Percentiles rank a stretch among this genome's conserved stretches.
Conservation (phyloP, 2,329 filamentous ascomycete genomes). For the Coniochaeta prunicola region DNA sequence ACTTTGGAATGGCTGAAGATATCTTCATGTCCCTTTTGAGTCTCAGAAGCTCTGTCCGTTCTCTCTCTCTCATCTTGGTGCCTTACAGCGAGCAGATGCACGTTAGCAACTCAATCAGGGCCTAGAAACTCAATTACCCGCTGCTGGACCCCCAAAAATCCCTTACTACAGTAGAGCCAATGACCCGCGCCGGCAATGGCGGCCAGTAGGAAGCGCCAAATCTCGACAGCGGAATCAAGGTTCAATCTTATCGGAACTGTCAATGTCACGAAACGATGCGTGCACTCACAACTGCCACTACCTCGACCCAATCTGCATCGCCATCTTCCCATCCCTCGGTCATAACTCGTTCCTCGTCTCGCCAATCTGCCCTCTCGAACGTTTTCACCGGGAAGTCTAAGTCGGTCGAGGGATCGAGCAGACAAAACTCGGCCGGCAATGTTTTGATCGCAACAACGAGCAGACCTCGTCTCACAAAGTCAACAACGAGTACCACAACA, state of each 20-base stretch:
- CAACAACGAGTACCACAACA: not conserved
- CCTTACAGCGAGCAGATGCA: not conserved
- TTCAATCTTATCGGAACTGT: constrained; percentile 1
- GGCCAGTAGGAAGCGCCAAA: constrained; percentile 1
- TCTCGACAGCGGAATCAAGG: not conserved
- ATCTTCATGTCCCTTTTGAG: not conserved
- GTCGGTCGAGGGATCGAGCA: constrained; percentile 3
- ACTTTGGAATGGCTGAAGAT: not conserved
- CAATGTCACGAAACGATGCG: not conserved
- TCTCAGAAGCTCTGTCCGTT: not conserved
- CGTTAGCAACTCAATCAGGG: not conserved
- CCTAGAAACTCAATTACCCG: not conserved
- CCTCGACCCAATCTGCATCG: constrained; percentile 3
- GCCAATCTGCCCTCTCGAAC: constrained; percentile 1
- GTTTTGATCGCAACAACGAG: constrained; percentile 14
- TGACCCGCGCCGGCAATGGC: constrained; percentile 1
- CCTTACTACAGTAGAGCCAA: not conserved
- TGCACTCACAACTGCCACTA: not conserved
- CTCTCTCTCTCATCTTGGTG: not conserved
- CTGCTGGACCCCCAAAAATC: not conserved
- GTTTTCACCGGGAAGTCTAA: not conserved
- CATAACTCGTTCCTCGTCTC: constrained; percentile 2
- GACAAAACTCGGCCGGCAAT: constrained; percentile 12
- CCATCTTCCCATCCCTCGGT: not conserved
- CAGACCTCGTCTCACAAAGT: not conserved